Base-by-base conservation (phyloP, 768 basidiomycete species). In the Agaricus bisporus region DNA sequence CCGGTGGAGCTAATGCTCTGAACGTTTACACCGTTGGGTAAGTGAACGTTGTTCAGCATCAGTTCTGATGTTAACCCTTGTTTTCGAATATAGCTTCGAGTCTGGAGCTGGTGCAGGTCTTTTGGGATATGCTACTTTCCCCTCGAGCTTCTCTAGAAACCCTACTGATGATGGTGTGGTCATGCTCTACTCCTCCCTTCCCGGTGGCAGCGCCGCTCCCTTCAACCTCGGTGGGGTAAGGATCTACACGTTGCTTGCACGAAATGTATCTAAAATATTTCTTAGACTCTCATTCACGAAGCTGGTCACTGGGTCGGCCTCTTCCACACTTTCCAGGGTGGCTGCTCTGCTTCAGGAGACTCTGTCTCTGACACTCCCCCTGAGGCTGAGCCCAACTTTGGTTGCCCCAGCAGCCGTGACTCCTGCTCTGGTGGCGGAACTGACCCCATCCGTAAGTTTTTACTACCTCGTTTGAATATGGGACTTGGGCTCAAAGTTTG, bases 221-320 rank as follows among this genome's bases (percentile, higher is more conserved):
- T 81, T 73, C 65, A 70, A 81, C 64, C 67, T 71, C 32, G 73
- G 73, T 14, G 68, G 68, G 49, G 71, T 71, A 45, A 47, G 64
- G 32, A 22, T 2, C 14, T 17, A 35, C 18, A 25, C 8, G 14
- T 20, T 18, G 14, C 18, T 15, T 15, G 10, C 17, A 20, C 12
- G 25, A 44, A 7, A 20, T 8, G 25, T 17, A n/a, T n/a, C 28
- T 44, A 51, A 64, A 58, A 39, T 53, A 43, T 22, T 39, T 59
- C 11, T 32, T 59, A 64, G 63, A 82, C 77, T 41, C 59, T 77
- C 55, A 79, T 74, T 12, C 81, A 83, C 61, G 81, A 83, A 63
- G 74, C 72, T 45, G 79, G 80, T n/a, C 80, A 82, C 66, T 83
- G 81, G 80, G 67, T 79, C 55, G 80, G 81, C 25, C 70, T 81